Base-by-base conservation (phyloP, 2,329 filamentous ascomycete genomes). In the Fusarium sp. region DNA sequence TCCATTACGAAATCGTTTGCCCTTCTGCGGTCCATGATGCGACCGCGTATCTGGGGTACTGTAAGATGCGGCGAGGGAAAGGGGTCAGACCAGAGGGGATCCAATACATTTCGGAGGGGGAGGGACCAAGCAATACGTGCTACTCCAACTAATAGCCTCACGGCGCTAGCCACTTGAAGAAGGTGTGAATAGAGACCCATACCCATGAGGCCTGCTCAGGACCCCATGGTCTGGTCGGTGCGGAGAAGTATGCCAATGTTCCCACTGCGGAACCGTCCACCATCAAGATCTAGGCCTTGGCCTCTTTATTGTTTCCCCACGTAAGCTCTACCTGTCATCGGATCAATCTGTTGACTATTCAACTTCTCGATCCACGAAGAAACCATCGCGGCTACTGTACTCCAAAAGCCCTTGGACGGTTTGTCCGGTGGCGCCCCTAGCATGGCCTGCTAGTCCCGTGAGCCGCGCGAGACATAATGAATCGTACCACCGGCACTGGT, bases 71-170 rank as follows among this genome's bases (percentile, higher is more conserved):
- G n/a, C 64, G 70, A 71, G 67, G 23, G 45, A 75, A 45, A 73
- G 48, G 57, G 27, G 50, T 45, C 50, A 37, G 63, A 61, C 57
- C 37, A 43, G 56, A 52, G 20, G 72, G 75, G 73, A 71, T 59
- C 64, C 56, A 71, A 34, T 45, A 54, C 63, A 65, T 39, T 48
- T 56, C 48, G 62, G 70, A 63, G 50, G 43, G 60, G 60, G 71
- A 70, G 70, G 30, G 27, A 18, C 16, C 27, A 30, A 18, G 16
- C 23, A 20, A 48, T 56, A 66, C 64, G 62, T 70, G 70, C 67
- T 61, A 75, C 73, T 75, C 73, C 73, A 75, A 75, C 64, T 76
- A 74, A 68, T 75, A 74, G 70, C 48, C 73, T 75, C 70, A 20
- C 1, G 9, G 5, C 30, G 18, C 73, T 66, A 76, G 57, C 59